Conservation (phyloP, 495 filamentous ascomycete genomes). For the Cairneyella variabilis region DNA sequence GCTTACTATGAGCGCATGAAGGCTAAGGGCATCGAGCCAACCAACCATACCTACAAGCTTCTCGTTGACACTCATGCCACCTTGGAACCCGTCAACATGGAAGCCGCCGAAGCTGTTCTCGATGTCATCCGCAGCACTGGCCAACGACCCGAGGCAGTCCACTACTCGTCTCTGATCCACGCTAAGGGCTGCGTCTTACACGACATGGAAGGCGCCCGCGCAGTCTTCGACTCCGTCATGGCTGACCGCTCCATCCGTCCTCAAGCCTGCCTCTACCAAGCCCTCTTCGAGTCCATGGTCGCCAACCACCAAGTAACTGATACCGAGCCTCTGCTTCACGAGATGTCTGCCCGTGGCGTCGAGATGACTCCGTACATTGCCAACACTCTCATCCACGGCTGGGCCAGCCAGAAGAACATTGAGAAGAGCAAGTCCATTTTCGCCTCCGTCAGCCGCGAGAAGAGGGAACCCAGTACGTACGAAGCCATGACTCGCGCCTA, state of each 20-base stretch:
- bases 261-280: slow-evolving; percentile 89
- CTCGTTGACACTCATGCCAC: slow-evolving; percentile 95
- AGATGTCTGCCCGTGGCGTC: slow-evolving; percentile 69
- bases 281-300: slow-evolving; percentile 92
- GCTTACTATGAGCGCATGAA: slow-evolving; percentile 95
- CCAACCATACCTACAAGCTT: slow-evolving; percentile 95
- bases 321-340: slow-evolving; percentile 65
- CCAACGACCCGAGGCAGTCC: slow-evolving; percentile 79
- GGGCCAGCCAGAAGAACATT: slow-evolving; percentile 83
- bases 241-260: slow-evolving; percentile 58
- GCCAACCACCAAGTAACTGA: slow-evolving; percentile 82
- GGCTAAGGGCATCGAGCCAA: slow-evolving; percentile 80
- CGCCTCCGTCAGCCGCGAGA: slow-evolving; percentile 62
- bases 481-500: slow-evolving; percentile 97
- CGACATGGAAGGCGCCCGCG: slow-evolving; percentile 78
- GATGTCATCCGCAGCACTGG: slow-evolving; percentile 72
- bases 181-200: slow-evolving; percentile 93
- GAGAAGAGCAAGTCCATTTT: slow-evolving; percentile 76
- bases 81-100: slow-evolving; percentile 87
- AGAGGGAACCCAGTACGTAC: slow-evolving; percentile 96
- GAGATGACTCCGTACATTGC: slow-evolving; percentile 97
- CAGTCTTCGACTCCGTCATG: slow-evolving; percentile 76
- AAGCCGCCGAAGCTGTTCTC: slow-evolving; percentile 80
- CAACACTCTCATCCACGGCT: slow-evolving; percentile 98
- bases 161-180: slow-evolving; percentile 93